Percentiles rank a stretch among this genome's conserved stretches.
Conservation (phyloP, 768 basidiomycete species). For the Kwoniella bestiolae region DNA sequence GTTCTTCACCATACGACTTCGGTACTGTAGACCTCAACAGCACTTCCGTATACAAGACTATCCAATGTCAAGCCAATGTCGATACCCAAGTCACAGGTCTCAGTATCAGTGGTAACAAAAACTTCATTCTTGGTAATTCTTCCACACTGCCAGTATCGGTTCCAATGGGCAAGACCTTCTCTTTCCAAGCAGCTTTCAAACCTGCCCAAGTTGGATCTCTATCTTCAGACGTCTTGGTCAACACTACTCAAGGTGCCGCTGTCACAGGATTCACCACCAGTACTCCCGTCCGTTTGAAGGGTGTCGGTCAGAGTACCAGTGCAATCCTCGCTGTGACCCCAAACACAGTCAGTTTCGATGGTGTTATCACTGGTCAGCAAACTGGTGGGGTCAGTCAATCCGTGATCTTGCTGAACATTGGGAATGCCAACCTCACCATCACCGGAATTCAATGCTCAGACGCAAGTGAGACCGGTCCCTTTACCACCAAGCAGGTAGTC, state of each 20-base stretch:
- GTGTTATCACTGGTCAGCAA: slow-evolving; percentile 21
- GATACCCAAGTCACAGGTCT: slow-evolving; percentile 13
- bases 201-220: slow-evolving; percentile 18
- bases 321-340: slow-evolving; percentile 17
- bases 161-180: slow-evolving; percentile 12
- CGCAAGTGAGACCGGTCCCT: slow-evolving; percentile 20
- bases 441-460: slow-evolving; percentile 11
- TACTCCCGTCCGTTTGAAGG: slow-evolving; percentile 18
- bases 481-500: background rate
- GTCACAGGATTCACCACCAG: slow-evolving; percentile 9
- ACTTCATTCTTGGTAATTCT: slow-evolving; percentile 19
- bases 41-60: slow-evolving; percentile 13
- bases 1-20: slow-evolving; percentile 17
- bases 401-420: slow-evolving; percentile 15
- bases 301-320: slow-evolving; percentile 11
- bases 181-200: slow-evolving; percentile 24
- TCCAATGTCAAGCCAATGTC: slow-evolving; percentile 14
- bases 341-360: slow-evolving; percentile 25
- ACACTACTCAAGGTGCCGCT: slow-evolving; percentile 13
- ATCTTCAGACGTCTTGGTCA: slow-evolving; percentile 18
- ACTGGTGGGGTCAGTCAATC: slow-evolving; percentile 22
- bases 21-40: slow-evolving; percentile 22
- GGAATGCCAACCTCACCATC: slow-evolving; percentile 22
- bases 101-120: slow-evolving; percentile 24
- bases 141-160: slow-evolving; percentile 15